phyloP scores from a whole-genome alignment of 2,329 filamentous ascomycete genomes.

The Penicillium sp. region DNA sequence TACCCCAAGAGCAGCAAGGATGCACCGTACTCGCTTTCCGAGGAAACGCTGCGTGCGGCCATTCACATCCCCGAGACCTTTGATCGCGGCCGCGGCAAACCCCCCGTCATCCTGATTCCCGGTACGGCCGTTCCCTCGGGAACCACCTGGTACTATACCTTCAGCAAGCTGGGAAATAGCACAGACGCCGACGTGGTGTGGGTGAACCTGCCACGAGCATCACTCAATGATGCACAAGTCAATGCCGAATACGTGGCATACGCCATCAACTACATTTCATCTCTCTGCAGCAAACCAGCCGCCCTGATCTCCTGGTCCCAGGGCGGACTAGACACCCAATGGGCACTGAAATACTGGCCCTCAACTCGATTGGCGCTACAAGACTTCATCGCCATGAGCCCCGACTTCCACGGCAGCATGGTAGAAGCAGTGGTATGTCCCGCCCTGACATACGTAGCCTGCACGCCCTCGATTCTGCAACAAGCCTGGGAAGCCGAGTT shows the following conservation, averaged over 20 bases:
- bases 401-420: conserved; percentile 52
- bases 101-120: conserved; percentile 51
- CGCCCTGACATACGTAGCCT: conserved; percentile 21
- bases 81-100: conserved; percentile 42
- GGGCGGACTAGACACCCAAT: conserved; percentile 53
- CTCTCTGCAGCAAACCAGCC: conserved; percentile 47
- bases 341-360: conserved; percentile 48
- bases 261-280: conserved; percentile 54
- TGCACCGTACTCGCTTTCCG: conserved; percentile 48
- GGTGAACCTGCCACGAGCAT: conserved; percentile 51
- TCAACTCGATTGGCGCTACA: conserved; percentile 30
- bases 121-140: conserved; percentile 51
- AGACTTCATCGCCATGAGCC: conserved; percentile 52
- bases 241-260: conserved; percentile 56
- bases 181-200: conserved; percentile 49
- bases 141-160: conserved; percentile 45
- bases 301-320: conserved; percentile 51
- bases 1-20: conserved; percentile 35
- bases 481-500: conserved; percentile 24
- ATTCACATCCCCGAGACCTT: conserved; percentile 52
- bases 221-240: conserved; percentile 48
- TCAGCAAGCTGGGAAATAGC: conserved; percentile 47
- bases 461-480: conserved; percentile 45
- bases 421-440: conserved; percentile 34
- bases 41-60: conserved; percentile 47